Conservation (phyloP, 75 land plant species). For the Larix kaempferi region DNA sequence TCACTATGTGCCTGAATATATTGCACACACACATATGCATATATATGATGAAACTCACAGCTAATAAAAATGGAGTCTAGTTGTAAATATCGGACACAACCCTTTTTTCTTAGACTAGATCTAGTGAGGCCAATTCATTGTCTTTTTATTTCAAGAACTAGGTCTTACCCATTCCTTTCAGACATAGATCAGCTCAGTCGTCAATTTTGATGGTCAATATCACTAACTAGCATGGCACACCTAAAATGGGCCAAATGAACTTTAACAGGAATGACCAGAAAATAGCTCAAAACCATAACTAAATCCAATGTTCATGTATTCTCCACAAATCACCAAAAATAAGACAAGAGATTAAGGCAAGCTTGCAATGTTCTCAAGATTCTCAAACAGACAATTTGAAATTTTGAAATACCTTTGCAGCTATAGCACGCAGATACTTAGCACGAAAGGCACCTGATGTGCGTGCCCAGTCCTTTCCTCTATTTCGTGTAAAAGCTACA, state of each 20-base stretch:
- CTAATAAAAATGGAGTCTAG: neutral
- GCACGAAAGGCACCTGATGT: slow-evolving; percentile 90
- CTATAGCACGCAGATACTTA: slow-evolving; percentile 92
- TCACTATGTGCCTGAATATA: neutral
- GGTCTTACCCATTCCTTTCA: neutral
- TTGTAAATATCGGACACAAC: neutral
- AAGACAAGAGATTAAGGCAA: neutral
- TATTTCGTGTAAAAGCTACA: slow-evolving; percentile 60
- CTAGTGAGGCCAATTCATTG: neutral
- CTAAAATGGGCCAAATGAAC: neutral
- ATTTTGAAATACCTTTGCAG: slow-evolving; percentile 61
- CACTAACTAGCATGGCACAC: neutral
- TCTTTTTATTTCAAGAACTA: neutral
- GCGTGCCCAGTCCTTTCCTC: slow-evolving; percentile 79
- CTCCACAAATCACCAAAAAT: neutral
- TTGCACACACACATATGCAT: neutral
- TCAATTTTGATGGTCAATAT: neutral
- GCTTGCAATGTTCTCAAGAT: neutral
- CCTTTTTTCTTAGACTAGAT: neutral
- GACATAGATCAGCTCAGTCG: neutral
- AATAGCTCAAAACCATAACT: neutral
- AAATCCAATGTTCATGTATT: neutral
- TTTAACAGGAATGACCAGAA: neutral
- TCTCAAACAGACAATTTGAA: neutral
- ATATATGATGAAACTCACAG: neutral